These are phyloP conservation scores for Colletotrichum endophyticum DNA, from an alignment of 2,329 filamentous ascomycete species.

Conservation along the genomic window DNA sequence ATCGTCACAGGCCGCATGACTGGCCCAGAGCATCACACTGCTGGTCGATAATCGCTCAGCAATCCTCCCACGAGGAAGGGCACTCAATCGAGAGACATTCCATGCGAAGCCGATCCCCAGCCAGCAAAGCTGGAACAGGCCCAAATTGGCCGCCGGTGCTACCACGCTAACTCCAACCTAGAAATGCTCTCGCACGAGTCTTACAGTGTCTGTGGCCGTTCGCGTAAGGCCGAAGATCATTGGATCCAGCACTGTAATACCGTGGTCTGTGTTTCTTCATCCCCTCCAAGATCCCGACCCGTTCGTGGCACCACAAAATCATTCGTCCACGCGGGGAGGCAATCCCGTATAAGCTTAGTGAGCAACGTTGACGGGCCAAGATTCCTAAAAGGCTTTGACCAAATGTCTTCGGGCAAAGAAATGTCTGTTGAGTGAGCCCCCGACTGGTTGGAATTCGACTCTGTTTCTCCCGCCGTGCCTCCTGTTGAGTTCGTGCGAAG, in stretches of 20 bases:
- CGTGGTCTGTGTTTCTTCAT: constrained; percentile 7
- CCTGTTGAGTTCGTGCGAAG: constrained; percentile 15
- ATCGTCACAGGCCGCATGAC: not conserved
- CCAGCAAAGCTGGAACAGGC: not conserved
- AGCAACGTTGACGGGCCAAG: not conserved
- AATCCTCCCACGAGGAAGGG: not conserved
- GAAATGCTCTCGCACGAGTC: not conserved
- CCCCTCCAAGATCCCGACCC: not conserved
- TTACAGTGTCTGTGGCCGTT: constrained; percentile 13
- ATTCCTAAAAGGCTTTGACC: not conserved
- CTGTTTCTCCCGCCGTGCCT: not conserved
- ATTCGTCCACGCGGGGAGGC: not conserved
- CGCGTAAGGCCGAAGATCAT: constrained; percentile 17
- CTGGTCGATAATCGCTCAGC: not conserved
- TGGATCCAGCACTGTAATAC: constrained; percentile 10
- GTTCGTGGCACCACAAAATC: not conserved
- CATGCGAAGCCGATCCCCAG: not conserved
- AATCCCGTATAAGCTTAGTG: constrained; percentile 11
- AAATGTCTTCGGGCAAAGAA: not conserved
- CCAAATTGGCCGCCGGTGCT: not conserved
- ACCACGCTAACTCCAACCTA: not conserved
- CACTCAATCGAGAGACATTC: not conserved
- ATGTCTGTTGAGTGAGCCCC: not conserved
- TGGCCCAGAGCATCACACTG: not conserved
- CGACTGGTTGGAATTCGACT: not conserved